Evolutionary conservation across 78 protist genomes (phyloP).

Genomic region (Dictyostelium brefeldianum): DNA sequence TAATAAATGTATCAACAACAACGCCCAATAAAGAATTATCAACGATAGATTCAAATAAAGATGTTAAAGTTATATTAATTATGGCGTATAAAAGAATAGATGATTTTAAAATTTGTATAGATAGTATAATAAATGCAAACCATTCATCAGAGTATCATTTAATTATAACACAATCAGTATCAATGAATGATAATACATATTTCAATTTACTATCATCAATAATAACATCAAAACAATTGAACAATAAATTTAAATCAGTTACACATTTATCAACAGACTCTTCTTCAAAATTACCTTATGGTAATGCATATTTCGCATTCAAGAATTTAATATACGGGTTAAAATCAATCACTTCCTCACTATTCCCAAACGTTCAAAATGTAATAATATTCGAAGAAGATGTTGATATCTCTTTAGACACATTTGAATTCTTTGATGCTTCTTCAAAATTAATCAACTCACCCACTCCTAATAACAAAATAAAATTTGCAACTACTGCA

Average conservation of each 20-base stretch:
- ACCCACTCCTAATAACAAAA: neutral
- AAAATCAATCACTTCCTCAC: neutral
- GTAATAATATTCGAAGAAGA: constrained; percentile 62
- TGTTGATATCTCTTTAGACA: constrained; percentile 44
- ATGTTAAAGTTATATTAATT: constrained; percentile 53
- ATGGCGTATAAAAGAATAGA: constrained; percentile 69
- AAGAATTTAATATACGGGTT: constrained; percentile 44
- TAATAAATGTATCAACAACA: too few relatives aligned
- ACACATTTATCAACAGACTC: constrained; percentile 27
- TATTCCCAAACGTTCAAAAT: constrained; percentile 25
- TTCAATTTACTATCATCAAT: neutral
- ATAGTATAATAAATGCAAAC: constrained; percentile 10
- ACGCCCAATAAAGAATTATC: neutral
- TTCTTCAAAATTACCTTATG: constrained; percentile 35
- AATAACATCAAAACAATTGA: neutral
- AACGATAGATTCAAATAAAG: neutral
- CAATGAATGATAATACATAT: neutral
- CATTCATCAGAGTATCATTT: constrained; percentile 51
- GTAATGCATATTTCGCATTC: constrained; percentile 71
- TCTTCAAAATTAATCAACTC: constrained; percentile 14
- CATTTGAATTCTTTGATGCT: constrained; percentile 63
- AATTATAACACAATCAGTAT: constrained; percentile 60
- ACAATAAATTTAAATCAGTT: constrained; percentile 26
- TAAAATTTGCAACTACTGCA: constrained; percentile 49
- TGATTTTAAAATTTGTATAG: constrained; percentile 42